Evolutionary conservation across 805 yeast genomes (phyloP), one percentile per base, ranked within the genome.

Genomic region (Maudiozyma saulgeensis): DNA sequence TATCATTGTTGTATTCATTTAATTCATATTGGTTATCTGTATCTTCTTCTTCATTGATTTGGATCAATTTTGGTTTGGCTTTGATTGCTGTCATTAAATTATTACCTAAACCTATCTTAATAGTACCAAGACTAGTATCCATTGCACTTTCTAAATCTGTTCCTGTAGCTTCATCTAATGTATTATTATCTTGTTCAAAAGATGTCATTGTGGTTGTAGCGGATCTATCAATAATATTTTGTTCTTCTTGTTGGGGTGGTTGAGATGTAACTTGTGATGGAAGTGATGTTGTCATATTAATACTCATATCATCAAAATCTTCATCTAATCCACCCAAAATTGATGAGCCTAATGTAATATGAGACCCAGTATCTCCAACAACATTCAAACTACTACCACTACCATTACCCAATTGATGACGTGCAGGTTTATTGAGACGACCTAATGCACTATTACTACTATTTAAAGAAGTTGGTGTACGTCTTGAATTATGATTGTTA

Each of bases 1-100:
- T 18, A 8, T 8, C 11, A 3, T 12, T 18, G 8, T 7, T 16
- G 13, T 16, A 18, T 6, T 38, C 25, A 18, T 38, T 4, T n/a
- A 16, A 18, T 38, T 12, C 23, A 19, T 19, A 12, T 19, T 16
- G 41, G 6, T 38, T 53, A 0, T 35, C 15, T 15, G n/a, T 35
- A 35, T 32, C 44, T 21, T 40, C 49, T 42, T 46, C 51, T 9
- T 56, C 63, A 6, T 46, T 50, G 43, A 61, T 63, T 44, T 64
- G 65, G 1, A 87, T 84, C 52, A 87, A 70, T 35, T 35, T 35
- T n/a, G 38, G 38, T 35, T 35, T 35, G 2, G 86, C 93, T 51
- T 82, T 77, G 49, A 85, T 82, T 2, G 93, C 95, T 0, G 89
- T 84, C 61, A 82, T 83, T 45, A 63, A 41, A 31, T 52, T 51